A percentile compares a stretch with the other conserved stretches of the same genome.
These are phyloP conservation scores for Mrakia gelida DNA, from an alignment of 768 basidiomycete species.

Conservation along the genomic window DNA sequence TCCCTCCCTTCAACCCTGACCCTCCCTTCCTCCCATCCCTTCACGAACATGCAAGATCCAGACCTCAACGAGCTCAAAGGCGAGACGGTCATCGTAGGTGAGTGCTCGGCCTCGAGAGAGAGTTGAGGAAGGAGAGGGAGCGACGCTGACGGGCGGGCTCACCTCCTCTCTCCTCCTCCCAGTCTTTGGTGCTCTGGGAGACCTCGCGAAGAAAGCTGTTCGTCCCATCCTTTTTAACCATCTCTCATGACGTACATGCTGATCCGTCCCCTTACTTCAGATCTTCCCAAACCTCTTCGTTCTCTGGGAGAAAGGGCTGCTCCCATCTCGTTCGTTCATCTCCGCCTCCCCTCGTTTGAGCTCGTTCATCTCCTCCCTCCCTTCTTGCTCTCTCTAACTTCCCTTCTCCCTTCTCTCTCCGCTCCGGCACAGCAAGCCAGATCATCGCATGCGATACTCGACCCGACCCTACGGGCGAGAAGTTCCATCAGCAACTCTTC, in stretches of 20 bases:
- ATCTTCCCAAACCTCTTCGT: conserved; percentile 10
- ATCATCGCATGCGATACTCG: neutral
- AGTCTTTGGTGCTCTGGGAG: conserved; percentile 14
- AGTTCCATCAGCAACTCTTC: neutral
- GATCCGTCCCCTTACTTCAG: neutral
- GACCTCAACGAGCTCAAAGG: neutral
- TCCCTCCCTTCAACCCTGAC: neutral
- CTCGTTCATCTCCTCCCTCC: neutral
- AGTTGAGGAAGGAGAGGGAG: neutral
- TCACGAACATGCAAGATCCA: neutral
- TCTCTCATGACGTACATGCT: too few species aligned
- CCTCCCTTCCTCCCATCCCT: neutral
- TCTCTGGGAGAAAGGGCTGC: neutral
- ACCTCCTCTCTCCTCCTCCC: neutral
- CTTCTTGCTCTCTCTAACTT: neutral
- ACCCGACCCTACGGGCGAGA: neutral
- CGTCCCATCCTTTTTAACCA: neutral
- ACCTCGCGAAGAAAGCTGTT: conserved; percentile 6
- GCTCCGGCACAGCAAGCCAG: neutral
- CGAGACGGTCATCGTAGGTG: neutral
- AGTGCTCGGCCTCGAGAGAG: neutral
- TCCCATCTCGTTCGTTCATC: neutral
- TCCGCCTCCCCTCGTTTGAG: neutral
- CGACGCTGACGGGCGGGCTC: neutral
- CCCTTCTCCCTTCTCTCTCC: neutral